These are phyloP conservation scores for Trifolium repens DNA, from an alignment of 306 rosid species.

Conservation along the genomic window DNA sequence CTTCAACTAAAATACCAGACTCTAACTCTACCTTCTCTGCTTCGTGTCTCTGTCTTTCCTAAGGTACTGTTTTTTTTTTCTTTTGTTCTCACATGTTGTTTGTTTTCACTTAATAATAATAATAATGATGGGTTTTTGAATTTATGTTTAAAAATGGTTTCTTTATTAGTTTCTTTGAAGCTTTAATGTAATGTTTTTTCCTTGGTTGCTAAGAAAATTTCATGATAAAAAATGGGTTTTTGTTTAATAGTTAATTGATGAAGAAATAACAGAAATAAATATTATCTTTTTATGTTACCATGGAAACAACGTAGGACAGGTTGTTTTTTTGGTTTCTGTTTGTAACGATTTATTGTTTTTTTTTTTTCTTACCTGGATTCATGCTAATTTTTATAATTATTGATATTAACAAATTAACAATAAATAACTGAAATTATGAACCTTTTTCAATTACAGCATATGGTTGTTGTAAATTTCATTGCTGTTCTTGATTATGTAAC, in stretches of 20 bases:
- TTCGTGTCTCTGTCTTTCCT: not conserved
- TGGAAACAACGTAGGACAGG: slow-evolving; percentile 30
- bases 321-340: slow-evolving; percentile 43
- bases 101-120: not conserved
- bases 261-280: not conserved
- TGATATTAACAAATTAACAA: not conserved
- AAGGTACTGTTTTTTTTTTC: slow-evolving; percentile 47
- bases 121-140: slow-evolving; percentile 7
- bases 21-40: slow-evolving; percentile 17
- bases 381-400: slow-evolving; percentile 32
- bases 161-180: not conserved
- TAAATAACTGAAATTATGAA: slow-evolving; percentile 21
- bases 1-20: slow-evolving; percentile 28
- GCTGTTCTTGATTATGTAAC: slow-evolving; percentile 17
- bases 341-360: slow-evolving; percentile 49
- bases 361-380: slow-evolving; percentile 28
- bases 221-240: not conserved
- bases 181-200: not conserved
- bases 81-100: not conserved
- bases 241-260: slow-evolving; percentile 10
- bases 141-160: slow-evolving; percentile 36
- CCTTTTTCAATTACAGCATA: slow-evolving; percentile 22
- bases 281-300: not conserved
- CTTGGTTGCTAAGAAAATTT: slow-evolving; percentile 43
- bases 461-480: slow-evolving; percentile 37